A percentile compares a stretch with the other conserved stretches of the same genome.
Conservation (phyloP, 352 stramenopile genomes). For the Phytophthora hybrid region DNA sequence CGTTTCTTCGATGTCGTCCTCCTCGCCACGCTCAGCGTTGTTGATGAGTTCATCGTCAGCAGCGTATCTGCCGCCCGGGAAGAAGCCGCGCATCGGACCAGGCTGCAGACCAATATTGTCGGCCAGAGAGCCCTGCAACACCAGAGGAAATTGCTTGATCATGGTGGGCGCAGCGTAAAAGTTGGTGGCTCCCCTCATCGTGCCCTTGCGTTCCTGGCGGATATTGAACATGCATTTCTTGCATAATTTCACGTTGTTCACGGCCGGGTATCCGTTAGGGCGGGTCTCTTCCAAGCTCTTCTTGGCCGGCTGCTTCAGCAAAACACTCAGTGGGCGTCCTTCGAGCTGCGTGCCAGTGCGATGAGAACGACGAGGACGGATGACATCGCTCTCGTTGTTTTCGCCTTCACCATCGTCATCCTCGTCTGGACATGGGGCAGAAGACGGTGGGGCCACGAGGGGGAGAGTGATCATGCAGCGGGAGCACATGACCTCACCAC, state of each 20-base stretch:
- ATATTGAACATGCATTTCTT: slow-evolving; percentile 82
- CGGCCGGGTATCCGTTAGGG: slow-evolving; percentile 59
- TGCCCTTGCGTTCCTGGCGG: slow-evolving; percentile 69
- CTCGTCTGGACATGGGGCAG: slow-evolving; percentile 29
- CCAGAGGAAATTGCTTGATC: slow-evolving; percentile 60
- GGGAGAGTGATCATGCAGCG: slow-evolving; percentile 75
- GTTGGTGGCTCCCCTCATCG: slow-evolving; percentile 50
- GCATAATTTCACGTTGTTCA: slow-evolving; percentile 78
- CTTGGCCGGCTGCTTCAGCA: slow-evolving; percentile 52
- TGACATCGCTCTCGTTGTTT: not conserved
- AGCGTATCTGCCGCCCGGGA: slow-evolving; percentile 49
- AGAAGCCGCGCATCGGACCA: slow-evolving; percentile 41
- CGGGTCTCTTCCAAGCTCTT: slow-evolving; percentile 54
- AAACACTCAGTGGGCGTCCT: slow-evolving; percentile 30
- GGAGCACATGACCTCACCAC: slow-evolving; percentile 77
- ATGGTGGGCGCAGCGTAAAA: slow-evolving; percentile 62
- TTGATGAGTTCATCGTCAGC: slow-evolving; percentile 47
- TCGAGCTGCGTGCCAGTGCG: slow-evolving; percentile 18
- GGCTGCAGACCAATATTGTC: slow-evolving; percentile 42
- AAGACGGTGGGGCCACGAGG: slow-evolving; percentile 53
- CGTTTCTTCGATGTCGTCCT: slow-evolving; percentile 56
- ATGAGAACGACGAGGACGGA: slow-evolving; percentile 18
- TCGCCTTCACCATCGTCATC: slow-evolving; percentile 6
- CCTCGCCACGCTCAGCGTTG: slow-evolving; percentile 30
- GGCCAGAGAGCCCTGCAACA: slow-evolving; percentile 43